phyloP scores from a whole-genome alignment of 1,284 basidiomycete genomes.

The Anthracocystis walkeri region DNA sequence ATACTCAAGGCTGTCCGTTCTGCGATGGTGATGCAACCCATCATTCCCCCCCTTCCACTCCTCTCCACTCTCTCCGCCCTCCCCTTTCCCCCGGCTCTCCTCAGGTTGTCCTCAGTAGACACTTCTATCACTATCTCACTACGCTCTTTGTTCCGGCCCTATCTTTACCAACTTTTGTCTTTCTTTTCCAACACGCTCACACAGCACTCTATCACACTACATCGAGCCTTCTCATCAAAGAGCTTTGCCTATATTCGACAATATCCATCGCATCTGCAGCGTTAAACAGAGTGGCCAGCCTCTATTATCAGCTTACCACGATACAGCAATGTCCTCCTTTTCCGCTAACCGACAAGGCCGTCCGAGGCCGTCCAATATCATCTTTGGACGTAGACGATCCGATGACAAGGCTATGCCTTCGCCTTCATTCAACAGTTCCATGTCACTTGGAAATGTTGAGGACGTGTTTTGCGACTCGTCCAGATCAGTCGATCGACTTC shows the following conservation, averaged over 20 bases:
- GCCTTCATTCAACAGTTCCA: constrained; percentile 52
- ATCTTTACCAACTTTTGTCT: constrained; percentile 3
- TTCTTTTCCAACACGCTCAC: constrained; percentile 9
- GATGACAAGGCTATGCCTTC: constrained; percentile 47
- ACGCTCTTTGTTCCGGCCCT: constrained; percentile 12
- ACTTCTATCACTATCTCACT: not conserved
- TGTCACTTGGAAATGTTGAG: constrained; percentile 37
- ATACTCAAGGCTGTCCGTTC: not conserved
- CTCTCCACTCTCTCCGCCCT: constrained; percentile 3
- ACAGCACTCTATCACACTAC: not conserved
- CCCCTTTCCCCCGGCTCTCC: not conserved
- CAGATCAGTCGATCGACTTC: constrained; percentile 30
- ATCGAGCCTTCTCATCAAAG: not conserved
- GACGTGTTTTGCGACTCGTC: constrained; percentile 46
- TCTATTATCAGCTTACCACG: not conserved
- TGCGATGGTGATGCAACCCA: not conserved
- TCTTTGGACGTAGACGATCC: constrained; percentile 26
- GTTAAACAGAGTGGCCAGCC: no score
- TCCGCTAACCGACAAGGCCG: constrained; percentile 43
- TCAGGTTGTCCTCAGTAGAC: not conserved
- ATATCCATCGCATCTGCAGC: not conserved
- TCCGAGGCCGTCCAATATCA: constrained; percentile 32
- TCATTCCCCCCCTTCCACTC: not conserved
- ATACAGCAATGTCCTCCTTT: constrained; percentile 29
- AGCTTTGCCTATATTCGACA: not conserved